A percentile compares a stretch with the other conserved stretches of the same genome.
Conservation (phyloP, 192 early-diverging fungal genomes). For the Mortierella hygrophila region DNA sequence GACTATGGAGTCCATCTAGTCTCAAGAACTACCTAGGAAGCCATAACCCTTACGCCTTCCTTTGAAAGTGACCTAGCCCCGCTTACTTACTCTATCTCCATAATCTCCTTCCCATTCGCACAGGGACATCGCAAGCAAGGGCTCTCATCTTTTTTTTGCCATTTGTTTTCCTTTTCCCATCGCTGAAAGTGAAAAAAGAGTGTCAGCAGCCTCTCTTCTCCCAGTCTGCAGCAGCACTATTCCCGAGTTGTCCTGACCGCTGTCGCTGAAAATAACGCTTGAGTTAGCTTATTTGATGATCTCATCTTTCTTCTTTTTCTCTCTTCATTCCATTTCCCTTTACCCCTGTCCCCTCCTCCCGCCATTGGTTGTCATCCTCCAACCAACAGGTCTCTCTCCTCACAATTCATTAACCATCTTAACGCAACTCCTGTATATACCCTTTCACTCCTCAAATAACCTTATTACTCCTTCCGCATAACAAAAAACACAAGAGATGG, state of each 20-base stretch:
- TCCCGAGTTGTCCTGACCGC: neutral
- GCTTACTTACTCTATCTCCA: neutral
- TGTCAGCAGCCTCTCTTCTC: conserved; percentile 14
- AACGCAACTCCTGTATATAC: neutral
- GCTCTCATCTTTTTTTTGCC: conserved; percentile 32
- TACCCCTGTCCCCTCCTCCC: neutral
- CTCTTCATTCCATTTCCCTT: neutral
- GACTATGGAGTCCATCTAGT: neutral
- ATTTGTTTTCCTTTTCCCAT: conserved; percentile 8
- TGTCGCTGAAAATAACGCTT: neutral
- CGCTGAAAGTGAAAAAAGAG: conserved; percentile 21
- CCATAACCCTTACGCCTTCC: neutral
- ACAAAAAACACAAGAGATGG: conserved; percentile 11
- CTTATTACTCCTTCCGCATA: neutral
- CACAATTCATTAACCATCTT: neutral
- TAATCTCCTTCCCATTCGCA: neutral
- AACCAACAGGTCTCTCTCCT: neutral
- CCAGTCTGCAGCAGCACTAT: neutral
- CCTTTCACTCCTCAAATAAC: neutral
- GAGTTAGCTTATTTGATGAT: neutral
- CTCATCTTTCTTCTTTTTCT: conserved; percentile 10
- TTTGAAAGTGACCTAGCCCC: neutral
- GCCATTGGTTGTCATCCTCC: neutral
- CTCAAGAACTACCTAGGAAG: neutral
- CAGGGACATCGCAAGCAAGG: neutral